phyloP scores from a whole-genome alignment of 768 basidiomycete genomes.

The Trametes cinnabarina region DNA sequence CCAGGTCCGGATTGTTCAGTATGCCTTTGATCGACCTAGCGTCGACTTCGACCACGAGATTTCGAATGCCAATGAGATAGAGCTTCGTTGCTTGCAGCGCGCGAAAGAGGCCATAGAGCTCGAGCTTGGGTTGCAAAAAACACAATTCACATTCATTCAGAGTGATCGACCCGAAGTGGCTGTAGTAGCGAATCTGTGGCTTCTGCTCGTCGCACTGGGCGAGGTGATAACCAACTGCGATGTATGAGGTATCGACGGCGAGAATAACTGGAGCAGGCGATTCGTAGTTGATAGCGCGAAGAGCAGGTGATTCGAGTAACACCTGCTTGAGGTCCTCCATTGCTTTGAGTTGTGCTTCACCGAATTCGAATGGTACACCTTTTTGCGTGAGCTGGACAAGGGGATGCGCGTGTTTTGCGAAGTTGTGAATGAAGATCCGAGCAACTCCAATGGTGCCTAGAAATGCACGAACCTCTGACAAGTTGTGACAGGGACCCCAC shows the following conservation, averaged over 20 bases:
- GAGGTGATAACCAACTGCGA: neutral
- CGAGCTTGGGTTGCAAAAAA: conserved; percentile 31
- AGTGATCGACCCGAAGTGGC: conserved; percentile 27
- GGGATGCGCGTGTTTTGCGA: too few relatives aligned
- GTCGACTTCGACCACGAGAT: neutral
- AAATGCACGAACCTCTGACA: too few relatives aligned
- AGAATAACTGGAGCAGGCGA: conserved; percentile 14
- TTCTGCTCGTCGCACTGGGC: conserved; percentile 14
- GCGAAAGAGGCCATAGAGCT: conserved; percentile 26
- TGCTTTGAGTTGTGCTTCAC: too few relatives aligned
- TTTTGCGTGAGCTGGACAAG: too few relatives aligned
- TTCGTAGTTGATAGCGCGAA: conserved; percentile 22
- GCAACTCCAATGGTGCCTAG: too few relatives aligned
- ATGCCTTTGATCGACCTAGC: conserved; percentile 35
- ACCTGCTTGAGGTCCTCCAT: conserved; percentile 22
- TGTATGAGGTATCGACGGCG: conserved; percentile 18
- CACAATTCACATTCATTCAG: conserved; percentile 15
- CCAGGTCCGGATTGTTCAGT: conserved; percentile 33
- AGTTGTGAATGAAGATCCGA: conserved; percentile 7
- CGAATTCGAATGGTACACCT: too few relatives aligned
- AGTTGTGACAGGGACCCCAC: too few relatives aligned
- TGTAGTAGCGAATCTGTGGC: conserved; percentile 20
- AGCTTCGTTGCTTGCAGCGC: conserved; percentile 14
- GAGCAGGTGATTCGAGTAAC: conserved; percentile 1
- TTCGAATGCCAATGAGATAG: conserved; percentile 28